Conservation (phyloP, 2,329 filamentous ascomycete species). For the Diaporthe sp. region DNA sequence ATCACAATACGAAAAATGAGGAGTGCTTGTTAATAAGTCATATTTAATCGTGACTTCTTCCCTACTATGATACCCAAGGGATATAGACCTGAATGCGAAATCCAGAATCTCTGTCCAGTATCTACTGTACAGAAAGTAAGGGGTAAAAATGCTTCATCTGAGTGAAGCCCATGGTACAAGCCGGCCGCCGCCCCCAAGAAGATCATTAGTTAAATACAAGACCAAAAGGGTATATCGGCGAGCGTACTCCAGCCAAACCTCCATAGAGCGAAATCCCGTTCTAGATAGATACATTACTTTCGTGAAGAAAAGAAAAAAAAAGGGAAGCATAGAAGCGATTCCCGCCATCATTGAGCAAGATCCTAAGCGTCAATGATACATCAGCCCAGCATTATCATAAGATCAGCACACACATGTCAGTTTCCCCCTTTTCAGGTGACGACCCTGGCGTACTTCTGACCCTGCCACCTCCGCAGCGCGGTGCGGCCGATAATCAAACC, state of each 20-base stretch:
- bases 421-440: not conserved
- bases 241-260: slow-evolving; percentile 20
- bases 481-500: slow-evolving; percentile 12
- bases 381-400: slow-evolving; percentile 18
- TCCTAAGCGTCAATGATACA: not conserved
- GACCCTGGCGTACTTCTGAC: slow-evolving; percentile 12
- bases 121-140: slow-evolving; percentile 7
- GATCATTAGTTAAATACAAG: slow-evolving; percentile 16
- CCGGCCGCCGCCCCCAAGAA: not conserved
- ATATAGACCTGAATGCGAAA: not conserved
- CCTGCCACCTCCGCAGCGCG: slow-evolving; percentile 17
- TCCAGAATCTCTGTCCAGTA: not conserved
- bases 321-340: not conserved
- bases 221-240: slow-evolving; percentile 28
- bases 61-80: not conserved
- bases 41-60: not conserved
- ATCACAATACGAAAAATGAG: too few relatives aligned
- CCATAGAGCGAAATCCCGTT: not conserved
- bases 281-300: slow-evolving; percentile 5
- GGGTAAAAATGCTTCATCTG: not conserved
- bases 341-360: not conserved
- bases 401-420: not conserved
- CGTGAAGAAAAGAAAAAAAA: not conserved
- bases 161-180: not conserved
- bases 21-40: not conserved